Conservation (phyloP, 148 eudicot genomes). For the Rhododendron ferrugineum region DNA sequence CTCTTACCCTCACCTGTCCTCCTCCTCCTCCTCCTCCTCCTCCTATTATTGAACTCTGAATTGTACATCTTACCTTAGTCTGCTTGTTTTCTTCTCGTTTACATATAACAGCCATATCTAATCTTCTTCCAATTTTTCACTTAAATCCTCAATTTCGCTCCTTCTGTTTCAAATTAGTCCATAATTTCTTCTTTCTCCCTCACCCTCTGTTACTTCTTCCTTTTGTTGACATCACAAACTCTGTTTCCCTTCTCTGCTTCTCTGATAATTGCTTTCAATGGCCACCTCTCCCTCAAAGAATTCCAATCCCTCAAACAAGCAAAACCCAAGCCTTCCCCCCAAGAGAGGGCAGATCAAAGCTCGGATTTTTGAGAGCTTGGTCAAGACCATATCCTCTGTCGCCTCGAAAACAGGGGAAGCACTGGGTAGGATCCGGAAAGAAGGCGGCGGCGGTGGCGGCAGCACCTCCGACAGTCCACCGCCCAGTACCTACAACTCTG, state of each 20-base stretch:
- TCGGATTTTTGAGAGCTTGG: conserved; percentile 6
- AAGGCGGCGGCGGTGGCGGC: not conserved
- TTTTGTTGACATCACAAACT: not conserved
- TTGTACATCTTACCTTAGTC: not conserved
- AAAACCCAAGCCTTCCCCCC: not conserved
- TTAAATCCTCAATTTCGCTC: not conserved
- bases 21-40: not conserved
- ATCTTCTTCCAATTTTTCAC: not conserved
- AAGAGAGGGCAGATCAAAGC: conserved; percentile 16
- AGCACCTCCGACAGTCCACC: conserved; percentile 2
- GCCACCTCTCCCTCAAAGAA: not conserved
- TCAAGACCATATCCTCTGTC: not conserved
- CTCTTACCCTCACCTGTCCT: not conserved
- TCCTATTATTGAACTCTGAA: not conserved
- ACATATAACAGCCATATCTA: not conserved
- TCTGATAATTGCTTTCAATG: not conserved
- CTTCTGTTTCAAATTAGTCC: not conserved
- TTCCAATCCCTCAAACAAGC: not conserved
- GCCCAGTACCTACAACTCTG: conserved; percentile 8
- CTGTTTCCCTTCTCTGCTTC: not conserved
- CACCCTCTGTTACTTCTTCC: not conserved
- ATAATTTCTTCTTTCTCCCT: not conserved
- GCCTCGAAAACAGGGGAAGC: conserved; percentile 10
- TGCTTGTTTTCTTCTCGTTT: not conserved
- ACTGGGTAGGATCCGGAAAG: not conserved